A percentile compares a stretch with the other conserved stretches of the same genome.
Conservation (phyloP, 768 basidiomycete genomes). For the Boletus rubroflammeus region DNA sequence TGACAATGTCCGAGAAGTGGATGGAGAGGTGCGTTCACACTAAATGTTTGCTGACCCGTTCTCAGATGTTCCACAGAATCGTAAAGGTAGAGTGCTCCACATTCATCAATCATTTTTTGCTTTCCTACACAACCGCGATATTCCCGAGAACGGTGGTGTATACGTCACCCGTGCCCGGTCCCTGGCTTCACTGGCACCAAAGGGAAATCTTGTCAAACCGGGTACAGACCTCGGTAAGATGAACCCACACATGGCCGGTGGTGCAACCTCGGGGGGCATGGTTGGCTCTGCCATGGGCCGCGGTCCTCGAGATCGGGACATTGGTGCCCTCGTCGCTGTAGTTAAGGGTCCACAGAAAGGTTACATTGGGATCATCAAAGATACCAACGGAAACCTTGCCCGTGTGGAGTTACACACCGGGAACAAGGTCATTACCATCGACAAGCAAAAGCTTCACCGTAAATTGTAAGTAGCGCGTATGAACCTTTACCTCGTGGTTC, state of each 20-base stretch:
- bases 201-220: constrained; percentile 65
- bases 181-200: constrained; percentile 82
- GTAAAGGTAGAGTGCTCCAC: constrained; percentile 88
- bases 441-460: constrained; percentile 72
- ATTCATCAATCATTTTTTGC: constrained; percentile 93
- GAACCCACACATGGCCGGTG: constrained; percentile 70
- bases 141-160: constrained; percentile 87
- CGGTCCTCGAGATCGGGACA: constrained; percentile 77
- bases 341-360: constrained; percentile 89
- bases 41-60: neutral
- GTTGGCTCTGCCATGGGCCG: constrained; percentile 79
- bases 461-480: constrained; percentile 54
- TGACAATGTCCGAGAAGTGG: constrained; percentile 91
- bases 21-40: constrained; percentile 65
- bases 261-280: constrained; percentile 65
- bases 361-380: constrained; percentile 89
- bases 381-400: constrained; percentile 82
- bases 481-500: neutral
- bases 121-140: constrained; percentile 91
- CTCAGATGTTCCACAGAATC: constrained; percentile 43
- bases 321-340: constrained; percentile 75
- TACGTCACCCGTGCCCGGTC: constrained; percentile 88
- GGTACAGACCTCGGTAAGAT: constrained; percentile 83
- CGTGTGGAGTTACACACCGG: constrained; percentile 89
- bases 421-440: constrained; percentile 85